phyloP scores from a whole-genome alignment of 2,329 filamentous ascomycete genomes.

The Didymosphaeria variabile region DNA sequence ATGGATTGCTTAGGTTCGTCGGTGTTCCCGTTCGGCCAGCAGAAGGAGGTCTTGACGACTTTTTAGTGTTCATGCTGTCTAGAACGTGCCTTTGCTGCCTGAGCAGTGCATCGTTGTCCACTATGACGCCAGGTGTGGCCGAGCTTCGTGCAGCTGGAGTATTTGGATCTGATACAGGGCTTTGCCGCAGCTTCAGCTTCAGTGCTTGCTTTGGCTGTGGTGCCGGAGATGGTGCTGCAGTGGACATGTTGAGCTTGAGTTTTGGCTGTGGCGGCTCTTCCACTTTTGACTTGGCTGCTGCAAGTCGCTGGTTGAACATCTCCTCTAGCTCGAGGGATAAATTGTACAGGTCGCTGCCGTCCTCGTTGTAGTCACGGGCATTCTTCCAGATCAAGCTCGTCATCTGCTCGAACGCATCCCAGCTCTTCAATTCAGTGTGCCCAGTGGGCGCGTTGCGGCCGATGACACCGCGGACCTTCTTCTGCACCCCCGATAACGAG shows the following conservation, averaged over 20 bases:
- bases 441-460: conserved; percentile 69
- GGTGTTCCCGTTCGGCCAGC: conserved; percentile 39
- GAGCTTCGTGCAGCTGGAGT: conserved; percentile 52
- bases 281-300: conserved; percentile 76
- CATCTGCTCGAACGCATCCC: conserved; percentile 83
- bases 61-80: conserved; percentile 57
- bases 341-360: conserved; percentile 83
- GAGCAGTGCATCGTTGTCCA: conserved; percentile 64
- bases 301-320: conserved; percentile 73
- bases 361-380: conserved; percentile 89
- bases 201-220: conserved; percentile 58
- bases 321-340: conserved; percentile 82
- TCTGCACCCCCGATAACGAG: conserved; percentile 79
- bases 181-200: conserved; percentile 67
- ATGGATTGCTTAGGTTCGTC: conserved; percentile 36
- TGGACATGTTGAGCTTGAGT: conserved; percentile 79
- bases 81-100: conserved; percentile 62
- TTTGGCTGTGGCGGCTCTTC: conserved; percentile 77
- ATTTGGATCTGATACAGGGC: conserved; percentile 50
- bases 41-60: conserved; percentile 37
- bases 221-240: conserved; percentile 30
- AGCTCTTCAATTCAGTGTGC: conserved; percentile 78
- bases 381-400: conserved; percentile 86
- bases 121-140: conserved; percentile 59
- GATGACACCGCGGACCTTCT: conserved; percentile 76